A percentile compares a stretch with the other conserved stretches of the same genome.
Evolutionary conservation across 2,329 filamentous ascomycete species (phyloP).

Genomic region (Talaromyces sp.): DNA sequence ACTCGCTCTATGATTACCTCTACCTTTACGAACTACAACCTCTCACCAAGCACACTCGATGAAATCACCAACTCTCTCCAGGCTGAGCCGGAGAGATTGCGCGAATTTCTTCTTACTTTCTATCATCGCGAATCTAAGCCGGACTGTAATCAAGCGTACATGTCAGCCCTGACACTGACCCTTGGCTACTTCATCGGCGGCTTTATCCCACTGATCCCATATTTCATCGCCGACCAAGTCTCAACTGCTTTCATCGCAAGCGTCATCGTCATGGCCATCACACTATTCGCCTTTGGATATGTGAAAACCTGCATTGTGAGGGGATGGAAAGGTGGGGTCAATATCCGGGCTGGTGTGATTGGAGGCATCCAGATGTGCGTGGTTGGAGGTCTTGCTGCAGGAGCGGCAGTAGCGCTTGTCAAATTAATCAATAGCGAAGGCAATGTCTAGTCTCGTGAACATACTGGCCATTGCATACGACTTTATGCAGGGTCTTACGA

Average conservation of each 20-base stretch:
- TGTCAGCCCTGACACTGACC: constrained; percentile 42
- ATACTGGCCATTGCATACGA: constrained; percentile 2
- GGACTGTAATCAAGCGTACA: constrained; percentile 46
- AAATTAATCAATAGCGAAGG: constrained; percentile 48
- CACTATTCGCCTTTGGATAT: constrained; percentile 45
- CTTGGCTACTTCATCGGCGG: constrained; percentile 35
- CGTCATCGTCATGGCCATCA: constrained; percentile 43
- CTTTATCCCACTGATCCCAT: constrained; percentile 46
- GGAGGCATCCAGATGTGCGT: constrained; percentile 63
- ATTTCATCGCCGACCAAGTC: constrained; percentile 42
- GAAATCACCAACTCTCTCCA: constrained; percentile 38
- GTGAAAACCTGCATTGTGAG: constrained; percentile 45
- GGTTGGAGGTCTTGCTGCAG: constrained; percentile 63
- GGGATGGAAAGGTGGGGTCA: constrained; percentile 44
- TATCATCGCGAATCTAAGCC: constrained; percentile 46
- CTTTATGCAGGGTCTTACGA: not conserved
- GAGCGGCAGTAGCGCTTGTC: constrained; percentile 62
- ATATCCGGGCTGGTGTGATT: constrained; percentile 52
- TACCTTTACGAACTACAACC: constrained; percentile 41
- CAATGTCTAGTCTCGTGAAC: constrained; percentile 11
- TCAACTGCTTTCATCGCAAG: constrained; percentile 42
- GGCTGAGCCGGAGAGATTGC: constrained; percentile 37
- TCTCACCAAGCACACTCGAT: constrained; percentile 35
- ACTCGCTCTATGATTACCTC: constrained; percentile 40
- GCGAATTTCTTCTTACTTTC: constrained; percentile 49